These are phyloP conservation scores for Parasitella parasitica DNA, from an alignment of 371 early-diverging fungal species.

Conservation along the genomic window DNA sequence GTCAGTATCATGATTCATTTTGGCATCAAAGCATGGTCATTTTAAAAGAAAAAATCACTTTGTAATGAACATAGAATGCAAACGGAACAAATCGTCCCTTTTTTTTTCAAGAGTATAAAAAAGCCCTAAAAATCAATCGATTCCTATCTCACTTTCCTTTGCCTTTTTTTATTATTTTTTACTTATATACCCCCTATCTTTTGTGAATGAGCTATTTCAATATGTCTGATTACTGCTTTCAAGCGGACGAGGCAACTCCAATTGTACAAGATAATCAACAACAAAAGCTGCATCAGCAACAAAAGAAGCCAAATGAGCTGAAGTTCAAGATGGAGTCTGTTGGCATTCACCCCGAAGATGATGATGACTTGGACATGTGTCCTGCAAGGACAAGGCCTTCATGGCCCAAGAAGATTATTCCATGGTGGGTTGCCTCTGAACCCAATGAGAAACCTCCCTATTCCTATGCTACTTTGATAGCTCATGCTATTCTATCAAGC, in stretches of 20 bases:
- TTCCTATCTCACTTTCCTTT: not conserved
- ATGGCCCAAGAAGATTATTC: constrained; percentile 26
- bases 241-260: not conserved
- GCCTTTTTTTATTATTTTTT: not conserved
- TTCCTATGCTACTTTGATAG: constrained; percentile 88
- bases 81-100: not conserved
- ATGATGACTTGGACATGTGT: constrained; percentile 20
- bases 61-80: not conserved
- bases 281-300: constrained; percentile 8
- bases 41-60: not conserved
- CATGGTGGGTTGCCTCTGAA: constrained; percentile 28
- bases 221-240: not conserved
- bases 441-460: constrained; percentile 69
- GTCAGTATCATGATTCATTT: not conserved
- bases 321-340: constrained; percentile 25
- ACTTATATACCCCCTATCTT: not conserved
- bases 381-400: constrained; percentile 15
- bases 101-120: not conserved
- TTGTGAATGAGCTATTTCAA: not conserved
- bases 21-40: not conserved
- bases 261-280: not conserved
- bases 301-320: constrained; percentile 10
- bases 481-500: constrained; percentile 78
- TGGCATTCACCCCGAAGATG: constrained; percentile 13
- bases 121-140: not conserved